Evolutionary conservation across 2,329 filamentous ascomycete species (phyloP), one percentile per base, ranked within the genome.

Genomic region (Cercospora canescens): DNA sequence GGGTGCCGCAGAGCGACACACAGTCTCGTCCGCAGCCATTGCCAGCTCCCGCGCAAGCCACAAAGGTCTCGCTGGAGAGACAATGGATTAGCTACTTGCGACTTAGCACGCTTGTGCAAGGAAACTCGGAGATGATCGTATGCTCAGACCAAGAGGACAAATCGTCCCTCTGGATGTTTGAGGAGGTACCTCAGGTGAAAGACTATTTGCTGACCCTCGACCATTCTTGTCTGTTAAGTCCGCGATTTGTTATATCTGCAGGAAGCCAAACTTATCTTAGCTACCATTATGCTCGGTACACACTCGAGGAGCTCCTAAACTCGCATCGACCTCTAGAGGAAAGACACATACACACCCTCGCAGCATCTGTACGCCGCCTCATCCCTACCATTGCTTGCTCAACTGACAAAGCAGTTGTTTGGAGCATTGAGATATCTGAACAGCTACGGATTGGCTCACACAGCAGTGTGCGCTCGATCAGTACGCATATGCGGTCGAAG

Each of bases 251-350:
- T 18, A 63, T 63, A 26, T 18, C 34, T 18, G 34, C 8, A 34
- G 54, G n/a, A 21, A 34, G 28, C 32, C 5, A 37, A 32, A 30
- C 24, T 35, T 24, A 63, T 58, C 16, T 63, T 14, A 50, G 56
- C 21, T 45, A 63, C 24, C 7, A 63, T 16, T 63, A 66, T 45
- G 14, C 24, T n/a, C 48, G 54, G 21, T 63, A 45, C 39, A 66
- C 41, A 35, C 64, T 66, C n/a, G 64, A 66, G 41, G 64, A 66
- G 37, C 18, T 66, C n/a, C 60, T 66, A n/a, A 60, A 37, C 52
- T 35, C 52, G 16, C 34, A 66, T 50, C 21, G 62, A 30, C n/a
- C 6, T 7, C 37, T 63, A 28, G 32, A 59, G 16, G 64, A 63
- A 21, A 39, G 14, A 21, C 35, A 66, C 16, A 37, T 66, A 30